These are phyloP conservation scores for Cladophialophora chaetospira DNA, from an alignment of 2,329 filamentous ascomycete species.

Conservation along the genomic window DNA sequence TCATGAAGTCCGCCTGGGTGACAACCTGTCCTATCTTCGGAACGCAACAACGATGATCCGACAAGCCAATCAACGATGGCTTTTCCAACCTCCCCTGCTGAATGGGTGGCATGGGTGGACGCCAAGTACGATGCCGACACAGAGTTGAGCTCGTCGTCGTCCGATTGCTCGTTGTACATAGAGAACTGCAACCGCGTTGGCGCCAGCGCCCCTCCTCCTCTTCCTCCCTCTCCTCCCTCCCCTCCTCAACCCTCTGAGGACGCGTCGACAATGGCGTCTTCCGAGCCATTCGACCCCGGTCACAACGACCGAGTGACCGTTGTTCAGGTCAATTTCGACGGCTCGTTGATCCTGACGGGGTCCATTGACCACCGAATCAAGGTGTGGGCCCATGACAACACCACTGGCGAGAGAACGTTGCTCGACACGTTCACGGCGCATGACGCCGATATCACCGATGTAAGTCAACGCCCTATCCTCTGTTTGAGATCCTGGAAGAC, in stretches of 20 bases:
- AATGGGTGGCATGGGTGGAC: too few species aligned
- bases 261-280: constrained; percentile 14
- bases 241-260: background rate
- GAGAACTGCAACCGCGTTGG: background rate
- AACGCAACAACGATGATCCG: constrained; percentile 9
- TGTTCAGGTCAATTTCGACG: constrained; percentile 88
- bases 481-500: too few species aligned
- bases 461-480: constrained; percentile 46
- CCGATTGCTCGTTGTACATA: too few species aligned
- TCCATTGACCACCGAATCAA: constrained; percentile 91
- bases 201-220: background rate
- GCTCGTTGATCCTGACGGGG: constrained; percentile 85
- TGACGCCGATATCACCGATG: constrained; percentile 85
- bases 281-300: constrained; percentile 48
- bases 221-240: background rate
- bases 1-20: background rate
- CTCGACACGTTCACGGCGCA: constrained; percentile 85
- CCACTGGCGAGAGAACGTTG: constrained; percentile 74
- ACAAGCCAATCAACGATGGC: constrained; percentile 7
- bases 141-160: too few species aligned
- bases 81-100: too few species aligned
- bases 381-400: constrained; percentile 79
- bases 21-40: constrained; percentile 7
- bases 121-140: too few species aligned
- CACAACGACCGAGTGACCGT: constrained; percentile 72